Base-by-base conservation (phyloP, 495 filamentous ascomycete genomes). In the Baudoinia panamericana region DNA sequence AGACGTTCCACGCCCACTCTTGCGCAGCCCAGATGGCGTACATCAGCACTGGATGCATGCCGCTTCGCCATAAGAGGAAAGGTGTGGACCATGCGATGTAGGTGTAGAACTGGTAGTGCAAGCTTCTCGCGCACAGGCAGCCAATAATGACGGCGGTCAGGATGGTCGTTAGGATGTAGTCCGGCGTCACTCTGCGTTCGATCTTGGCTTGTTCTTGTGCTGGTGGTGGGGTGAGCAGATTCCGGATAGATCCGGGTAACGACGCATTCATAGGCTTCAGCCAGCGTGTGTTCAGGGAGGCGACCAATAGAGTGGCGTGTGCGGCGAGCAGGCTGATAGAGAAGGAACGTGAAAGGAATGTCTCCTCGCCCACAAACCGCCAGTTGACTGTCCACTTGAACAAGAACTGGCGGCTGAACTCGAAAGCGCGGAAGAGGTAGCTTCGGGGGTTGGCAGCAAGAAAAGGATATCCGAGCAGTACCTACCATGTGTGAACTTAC, bases 341-440 rank as follows among this genome's bases (percentile, higher is more conserved):
- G 54, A 95, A 93, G 10, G 65, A 56, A 39, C 62, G 71, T 36
- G 84, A 92, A 17, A 92, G 66, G 50, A 97, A 97, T 1, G 58
- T 58, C 16, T 84, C 75, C 55, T 95, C 84, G 10, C 78, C 75
- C 4, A 95, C 59, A 50, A 97, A 95, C 30, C 88, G 73, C 88
- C 88, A 97, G 59, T 97, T 97, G 42, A 97, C 90, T 0, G 90
- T 96, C 90, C 90, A 96, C 57, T 93, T 87, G 67, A 84, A 95
- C 47, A 93, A 67, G 57, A 97, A 97, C 49, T 78, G 72, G 31
- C 90, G 69, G 20, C 82, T 81, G 20, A 97, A 65, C 63, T 97
- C 85, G 51, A 97, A 97, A 0, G 90, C 85, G 35, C 80, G 66
- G 22, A 69, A 67, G 4, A 86, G 46, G 51, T 97, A 97, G 9